A percentile compares a stretch with the other conserved stretches of the same genome.
These are phyloP conservation scores for Russula dissimulans DNA, from an alignment of 768 basidiomycete species.

Conservation along the genomic window DNA sequence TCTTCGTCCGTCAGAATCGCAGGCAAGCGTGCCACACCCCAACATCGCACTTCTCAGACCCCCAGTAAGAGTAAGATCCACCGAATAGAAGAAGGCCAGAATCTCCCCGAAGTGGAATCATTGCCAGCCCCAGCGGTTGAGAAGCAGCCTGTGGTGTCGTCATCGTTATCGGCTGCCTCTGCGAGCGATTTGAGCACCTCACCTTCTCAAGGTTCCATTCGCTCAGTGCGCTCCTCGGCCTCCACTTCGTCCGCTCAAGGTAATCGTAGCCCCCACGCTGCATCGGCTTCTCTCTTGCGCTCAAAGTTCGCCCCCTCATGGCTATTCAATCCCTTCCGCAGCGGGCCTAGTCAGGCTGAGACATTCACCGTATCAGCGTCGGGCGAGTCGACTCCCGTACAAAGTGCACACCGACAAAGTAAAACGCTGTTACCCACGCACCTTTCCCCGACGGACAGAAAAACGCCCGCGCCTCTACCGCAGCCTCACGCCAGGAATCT, in stretches of 20 bases:
- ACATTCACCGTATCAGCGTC: slow-evolving; percentile 47
- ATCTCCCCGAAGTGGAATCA: slow-evolving; percentile 39
- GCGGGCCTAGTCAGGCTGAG: slow-evolving; percentile 52
- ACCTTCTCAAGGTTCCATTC: slow-evolving; percentile 59
- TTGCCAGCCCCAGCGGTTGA: slow-evolving; percentile 29
- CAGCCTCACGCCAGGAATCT: neutral
- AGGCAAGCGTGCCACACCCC: slow-evolving; percentile 25
- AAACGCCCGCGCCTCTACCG: neutral
- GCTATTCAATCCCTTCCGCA: slow-evolving; percentile 70
- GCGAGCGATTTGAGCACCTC: slow-evolving; percentile 39
- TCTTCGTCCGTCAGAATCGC: slow-evolving; percentile 14
- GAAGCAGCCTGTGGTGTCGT: slow-evolving; percentile 18
- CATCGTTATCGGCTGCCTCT: slow-evolving; percentile 14
- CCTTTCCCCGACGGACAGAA: neutral
- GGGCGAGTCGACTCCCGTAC: slow-evolving; percentile 28
- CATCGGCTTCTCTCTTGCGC: slow-evolving; percentile 27
- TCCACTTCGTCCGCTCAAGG: slow-evolving; percentile 28
- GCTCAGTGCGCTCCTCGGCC: slow-evolving; percentile 43
- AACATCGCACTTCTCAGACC: slow-evolving; percentile 40
- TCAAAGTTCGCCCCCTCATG: slow-evolving; percentile 68
- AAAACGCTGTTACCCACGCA: neutral
- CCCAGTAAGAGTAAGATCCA: slow-evolving; percentile 42
- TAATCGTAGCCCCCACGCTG: slow-evolving; percentile 8
- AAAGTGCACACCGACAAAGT: slow-evolving; percentile 24
- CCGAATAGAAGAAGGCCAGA: slow-evolving; percentile 68